phyloP scores from a whole-genome alignment of 139 green algal genomes.

The Chara braunii region DNA sequence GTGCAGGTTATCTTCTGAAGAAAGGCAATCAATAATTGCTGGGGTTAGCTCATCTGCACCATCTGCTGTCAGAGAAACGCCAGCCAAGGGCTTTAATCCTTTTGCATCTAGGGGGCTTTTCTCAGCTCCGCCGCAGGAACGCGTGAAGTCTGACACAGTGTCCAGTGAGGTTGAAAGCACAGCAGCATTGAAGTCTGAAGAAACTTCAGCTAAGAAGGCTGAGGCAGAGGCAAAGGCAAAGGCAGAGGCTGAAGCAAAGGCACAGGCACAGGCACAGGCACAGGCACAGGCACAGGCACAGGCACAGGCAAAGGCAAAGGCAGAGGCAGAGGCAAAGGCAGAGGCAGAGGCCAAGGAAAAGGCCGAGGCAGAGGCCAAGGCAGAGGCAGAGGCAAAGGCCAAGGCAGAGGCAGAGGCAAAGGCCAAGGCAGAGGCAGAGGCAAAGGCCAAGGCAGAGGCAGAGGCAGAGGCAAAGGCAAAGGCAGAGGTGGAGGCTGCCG shows the following conservation, averaged over 20 bases:
- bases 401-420: constrained; percentile 26
- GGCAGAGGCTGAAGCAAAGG: constrained; percentile 5
- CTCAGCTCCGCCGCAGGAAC: no score
- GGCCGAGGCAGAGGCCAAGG: constrained; percentile 15
- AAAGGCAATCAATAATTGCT: no score
- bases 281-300: constrained; percentile 11
- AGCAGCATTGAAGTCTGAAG: constrained; percentile 12
- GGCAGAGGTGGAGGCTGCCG: constrained; percentile 7
- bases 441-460: constrained; percentile 7
- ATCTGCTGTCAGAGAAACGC: no score
- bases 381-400: constrained; percentile 5
- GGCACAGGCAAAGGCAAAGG: neutral
- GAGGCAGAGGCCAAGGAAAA: neutral
- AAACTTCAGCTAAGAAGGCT: neutral
- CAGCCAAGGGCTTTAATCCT: no score
- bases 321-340: neutral
- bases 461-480: constrained; percentile 10
- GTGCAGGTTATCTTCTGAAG: no score
- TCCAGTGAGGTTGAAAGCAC: constrained; percentile 18
- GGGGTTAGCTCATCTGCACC: no score
- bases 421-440: constrained; percentile 13
- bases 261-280: constrained; percentile 3
- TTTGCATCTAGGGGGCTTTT: no score
- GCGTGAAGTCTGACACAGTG: no score
- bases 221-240: neutral